Conservation (phyloP, 2,329 filamentous ascomycete species). For the Xylaria sp. region DNA sequence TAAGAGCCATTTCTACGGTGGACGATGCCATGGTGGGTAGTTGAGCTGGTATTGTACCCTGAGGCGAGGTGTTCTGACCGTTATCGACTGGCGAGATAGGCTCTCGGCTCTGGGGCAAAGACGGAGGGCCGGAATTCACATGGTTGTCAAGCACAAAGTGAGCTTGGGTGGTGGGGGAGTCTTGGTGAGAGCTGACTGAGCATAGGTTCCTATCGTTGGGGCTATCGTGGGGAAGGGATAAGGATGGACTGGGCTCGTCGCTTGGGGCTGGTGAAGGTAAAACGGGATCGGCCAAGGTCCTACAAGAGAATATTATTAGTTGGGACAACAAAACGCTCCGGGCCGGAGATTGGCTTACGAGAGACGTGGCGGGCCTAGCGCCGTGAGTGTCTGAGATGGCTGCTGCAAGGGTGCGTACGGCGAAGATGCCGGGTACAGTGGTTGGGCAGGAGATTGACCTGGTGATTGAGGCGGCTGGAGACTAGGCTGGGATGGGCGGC, state of each 20-base stretch:
- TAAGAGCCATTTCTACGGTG: conserved; percentile 40
- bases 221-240: conserved; percentile 51
- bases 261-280: conserved; percentile 72
- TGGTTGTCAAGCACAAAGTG: conserved; percentile 44
- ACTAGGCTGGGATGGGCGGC: conserved; percentile 13
- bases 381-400: conserved; percentile 21
- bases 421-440: conserved; percentile 7
- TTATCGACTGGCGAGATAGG: conserved; percentile 25
- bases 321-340: background rate
- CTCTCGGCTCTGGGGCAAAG: conserved; percentile 35
- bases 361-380: conserved; percentile 34
- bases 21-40: conserved; percentile 26
- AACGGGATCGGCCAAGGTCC: conserved; percentile 49
- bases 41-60: conserved; percentile 30
- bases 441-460: background rate
- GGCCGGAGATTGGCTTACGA: conserved; percentile 40
- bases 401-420: conserved; percentile 12
- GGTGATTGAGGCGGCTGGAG: conserved; percentile 16
- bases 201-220: conserved; percentile 47
- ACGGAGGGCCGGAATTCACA: conserved; percentile 21
- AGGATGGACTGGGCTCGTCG: conserved; percentile 65
- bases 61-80: conserved; percentile 31
- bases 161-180: conserved; percentile 41
- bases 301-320: conserved; percentile 31
- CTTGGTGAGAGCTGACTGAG: conserved; percentile 45